Base-by-base conservation (phyloP, 805 yeast genomes). In the Candida ortonii region DNA sequence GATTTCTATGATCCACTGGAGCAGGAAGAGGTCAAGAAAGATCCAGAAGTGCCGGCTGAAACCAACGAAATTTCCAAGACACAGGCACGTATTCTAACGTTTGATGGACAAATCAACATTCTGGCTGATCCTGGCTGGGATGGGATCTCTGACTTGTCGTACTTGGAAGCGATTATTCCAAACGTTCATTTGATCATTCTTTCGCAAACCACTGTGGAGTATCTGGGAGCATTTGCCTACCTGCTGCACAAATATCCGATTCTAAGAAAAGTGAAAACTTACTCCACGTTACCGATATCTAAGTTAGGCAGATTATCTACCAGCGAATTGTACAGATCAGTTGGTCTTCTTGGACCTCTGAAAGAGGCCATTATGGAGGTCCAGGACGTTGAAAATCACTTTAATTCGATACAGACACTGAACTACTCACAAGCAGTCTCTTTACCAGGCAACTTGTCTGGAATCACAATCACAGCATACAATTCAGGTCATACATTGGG, bases 401-500 rank as follows among this genome's bases (percentile, higher is more conserved):
- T 88, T 59, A 95, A 89, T 55, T 71, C 67, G 28, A 71, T 90
- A 4, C 67, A 58, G 4, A 64, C 83, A 1, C 64, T 93, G 30
- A 90, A 89, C 50, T 88, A 80, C 54, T 74, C 88, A 0, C 98
- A 93, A 57, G 73, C 85, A 2, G 67, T 81, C 10, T 71, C 71
- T 26, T 61, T 85, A 31, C 64, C 77, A 38, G 87, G 81, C 6
- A 72, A 68, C 34, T 65, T 62, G 23, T 78, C 76, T 39, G 85
- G 80, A 20, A 57, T 80, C 22, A 67, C 75, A 3, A 64, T 90
- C 15, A 80, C 95, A 0, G 95, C 97, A 0, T 78, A 80, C 47
- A 88, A 84, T 56, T 80, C 97, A 0, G 99, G 99, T 3, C 96
- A 86, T 53, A 71, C 95, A 0, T 68, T 93, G 18, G 99, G 99